A percentile compares a stretch with the other conserved stretches of the same genome.
Conservation (phyloP, 305 asterid genomes). For the Fraxinus paxiana region DNA sequence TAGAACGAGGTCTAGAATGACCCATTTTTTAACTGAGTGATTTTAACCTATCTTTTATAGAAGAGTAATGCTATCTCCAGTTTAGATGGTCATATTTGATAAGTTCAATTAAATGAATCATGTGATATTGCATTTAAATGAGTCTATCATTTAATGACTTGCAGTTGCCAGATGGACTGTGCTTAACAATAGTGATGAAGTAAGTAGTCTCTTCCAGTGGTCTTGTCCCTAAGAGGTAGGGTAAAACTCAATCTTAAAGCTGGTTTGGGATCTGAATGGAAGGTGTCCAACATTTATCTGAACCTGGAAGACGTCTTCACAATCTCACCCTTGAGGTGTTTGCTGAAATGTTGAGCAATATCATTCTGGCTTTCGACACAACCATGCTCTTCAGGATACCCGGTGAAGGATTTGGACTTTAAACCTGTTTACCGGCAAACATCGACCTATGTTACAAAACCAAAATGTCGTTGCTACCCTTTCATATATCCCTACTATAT, state of each 20-base stretch:
- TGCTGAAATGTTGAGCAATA: constrained; percentile 42
- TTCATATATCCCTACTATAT: not conserved
- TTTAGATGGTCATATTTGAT: too few species aligned
- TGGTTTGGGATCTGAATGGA: not conserved
- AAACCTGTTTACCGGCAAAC: constrained; percentile 20
- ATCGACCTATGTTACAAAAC: constrained; percentile 65
- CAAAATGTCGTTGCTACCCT: constrained; percentile 56
- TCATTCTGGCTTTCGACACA: constrained; percentile 45
- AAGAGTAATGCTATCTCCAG: too few species aligned
- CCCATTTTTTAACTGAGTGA: not conserved
- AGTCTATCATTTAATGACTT: too few species aligned
- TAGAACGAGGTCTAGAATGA: too few species aligned
- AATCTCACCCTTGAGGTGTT: constrained; percentile 31
- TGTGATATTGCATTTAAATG: too few species aligned
- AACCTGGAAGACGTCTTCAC: not conserved
- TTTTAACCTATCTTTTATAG: too few species aligned
- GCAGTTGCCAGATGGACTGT: too few species aligned
- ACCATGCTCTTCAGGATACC: constrained; percentile 35
- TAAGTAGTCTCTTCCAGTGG: not conserved
- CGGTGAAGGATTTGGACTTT: not conserved
- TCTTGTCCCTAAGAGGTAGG: not conserved
- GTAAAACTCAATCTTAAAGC: not conserved
- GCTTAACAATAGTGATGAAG: too few species aligned
- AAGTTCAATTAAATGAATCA: too few species aligned
- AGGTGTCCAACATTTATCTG: not conserved